Percentiles rank a stretch among this genome's conserved stretches.
These are phyloP conservation scores for Aquilaria yunnanensis DNA, from an alignment of 345 rosid species.

Conservation along the genomic window DNA sequence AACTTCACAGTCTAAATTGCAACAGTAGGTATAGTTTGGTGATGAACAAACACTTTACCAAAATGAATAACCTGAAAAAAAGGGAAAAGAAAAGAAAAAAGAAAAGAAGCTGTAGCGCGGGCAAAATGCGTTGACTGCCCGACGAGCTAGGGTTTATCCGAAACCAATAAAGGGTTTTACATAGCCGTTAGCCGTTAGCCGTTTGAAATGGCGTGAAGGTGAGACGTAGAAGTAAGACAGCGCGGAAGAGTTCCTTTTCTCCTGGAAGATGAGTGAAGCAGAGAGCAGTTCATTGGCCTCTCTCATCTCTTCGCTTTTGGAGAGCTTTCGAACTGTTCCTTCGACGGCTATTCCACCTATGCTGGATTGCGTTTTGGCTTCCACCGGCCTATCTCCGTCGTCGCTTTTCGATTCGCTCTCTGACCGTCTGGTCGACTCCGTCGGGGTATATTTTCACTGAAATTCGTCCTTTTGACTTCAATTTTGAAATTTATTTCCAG, in stretches of 20 bases:
- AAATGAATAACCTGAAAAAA: too few relatives aligned
- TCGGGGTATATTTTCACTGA: constrained; percentile 9
- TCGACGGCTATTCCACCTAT: constrained; percentile 64
- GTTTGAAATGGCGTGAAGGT: too few relatives aligned
- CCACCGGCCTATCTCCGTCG: constrained; percentile 53
- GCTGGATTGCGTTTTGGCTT: constrained; percentile 74
- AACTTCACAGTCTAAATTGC: too few relatives aligned
- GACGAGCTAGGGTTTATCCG: not conserved
- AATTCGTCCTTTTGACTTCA: too few relatives aligned
- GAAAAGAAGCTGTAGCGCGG: too few relatives aligned
- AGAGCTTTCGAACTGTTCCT: constrained; percentile 59
- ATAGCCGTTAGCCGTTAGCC: not conserved
- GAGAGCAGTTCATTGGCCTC: constrained; percentile 28
- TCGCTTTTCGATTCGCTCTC: constrained; percentile 54
- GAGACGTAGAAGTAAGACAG: too few relatives aligned
- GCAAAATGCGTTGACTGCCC: too few relatives aligned
- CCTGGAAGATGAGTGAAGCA: constrained; percentile 11
- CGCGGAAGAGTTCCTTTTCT: not conserved
- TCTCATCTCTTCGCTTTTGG: constrained; percentile 44
- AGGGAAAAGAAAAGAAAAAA: too few relatives aligned
- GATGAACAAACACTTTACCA: too few relatives aligned
- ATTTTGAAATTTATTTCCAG: not conserved
- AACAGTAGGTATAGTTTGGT: too few relatives aligned
- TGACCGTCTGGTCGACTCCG: constrained; percentile 17
- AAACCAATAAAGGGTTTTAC: not conserved